These are phyloP conservation scores for Tilletia setariae DNA, from an alignment of 1,284 basidiomycete genomes.

Conservation along the genomic window DNA sequence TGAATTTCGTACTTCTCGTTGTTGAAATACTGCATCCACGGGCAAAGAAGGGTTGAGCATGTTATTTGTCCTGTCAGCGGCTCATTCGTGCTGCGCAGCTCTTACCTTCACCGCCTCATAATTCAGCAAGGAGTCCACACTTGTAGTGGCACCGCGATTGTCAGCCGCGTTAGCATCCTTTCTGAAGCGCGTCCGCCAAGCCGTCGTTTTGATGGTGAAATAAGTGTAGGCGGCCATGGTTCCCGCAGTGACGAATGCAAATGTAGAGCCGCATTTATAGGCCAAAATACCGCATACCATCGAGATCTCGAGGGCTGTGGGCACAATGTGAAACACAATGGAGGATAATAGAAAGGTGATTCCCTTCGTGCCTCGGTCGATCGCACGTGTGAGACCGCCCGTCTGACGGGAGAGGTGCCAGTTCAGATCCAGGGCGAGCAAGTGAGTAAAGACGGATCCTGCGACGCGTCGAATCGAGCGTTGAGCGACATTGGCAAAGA, in stretches of 20 bases:
- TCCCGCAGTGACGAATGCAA: conserved; percentile 80
- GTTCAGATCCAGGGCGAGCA: conserved; percentile 82
- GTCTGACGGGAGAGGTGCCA: conserved; percentile 94
- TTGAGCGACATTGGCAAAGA: conserved; percentile 94
- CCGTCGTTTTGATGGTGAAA: conserved; percentile 93
- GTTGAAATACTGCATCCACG: conserved; percentile 75
- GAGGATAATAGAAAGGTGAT: conserved; percentile 93
- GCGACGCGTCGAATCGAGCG: conserved; percentile 90
- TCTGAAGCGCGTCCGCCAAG: conserved; percentile 94
- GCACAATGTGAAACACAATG: conserved; percentile 89
- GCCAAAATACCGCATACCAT: conserved; percentile 96
- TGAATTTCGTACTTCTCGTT: conserved; percentile 87
- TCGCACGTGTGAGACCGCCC: conserved; percentile 89
- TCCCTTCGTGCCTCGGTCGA: conserved; percentile 95
- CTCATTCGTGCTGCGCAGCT: too few relatives aligned
- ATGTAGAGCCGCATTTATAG: conserved; percentile 95
- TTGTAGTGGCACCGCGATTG: conserved; percentile 88
- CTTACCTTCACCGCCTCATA: conserved; percentile 94
- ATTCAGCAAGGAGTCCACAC: conserved; percentile 93
- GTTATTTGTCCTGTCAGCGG: not conserved
- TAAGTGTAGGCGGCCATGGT: conserved; percentile 90
- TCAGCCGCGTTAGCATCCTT: conserved; percentile 93
- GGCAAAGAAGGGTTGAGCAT: conserved; percentile 5
- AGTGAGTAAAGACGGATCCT: conserved; percentile 84
- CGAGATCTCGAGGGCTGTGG: conserved; percentile 90